Conservation (phyloP, 192 early-diverging fungal genomes). For the Rhizophagus prolifer region DNA sequence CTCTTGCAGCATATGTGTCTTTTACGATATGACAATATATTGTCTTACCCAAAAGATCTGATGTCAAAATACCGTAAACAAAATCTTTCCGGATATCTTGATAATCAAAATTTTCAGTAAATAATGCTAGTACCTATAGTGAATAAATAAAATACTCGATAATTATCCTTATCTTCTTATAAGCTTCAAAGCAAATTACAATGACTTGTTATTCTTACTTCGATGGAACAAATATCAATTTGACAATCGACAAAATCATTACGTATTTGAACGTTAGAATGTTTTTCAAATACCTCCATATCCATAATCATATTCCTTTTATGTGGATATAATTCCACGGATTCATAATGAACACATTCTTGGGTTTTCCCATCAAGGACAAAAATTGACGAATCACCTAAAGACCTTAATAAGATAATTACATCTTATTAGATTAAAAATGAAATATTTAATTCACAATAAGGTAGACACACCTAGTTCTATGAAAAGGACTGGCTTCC, state of each 20-base stretch:
- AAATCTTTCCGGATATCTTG: slow-evolving; percentile 89
- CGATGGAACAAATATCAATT: slow-evolving; percentile 90
- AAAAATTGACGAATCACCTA: slow-evolving; percentile 77
- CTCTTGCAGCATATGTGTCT: slow-evolving; percentile 66
- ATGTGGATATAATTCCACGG: slow-evolving; percentile 58
- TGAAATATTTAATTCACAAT: background rate
- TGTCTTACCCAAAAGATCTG: slow-evolving; percentile 81
- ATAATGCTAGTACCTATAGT: slow-evolving; percentile 75
- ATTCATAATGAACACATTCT: slow-evolving; percentile 82
- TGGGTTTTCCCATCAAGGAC: slow-evolving; percentile 75
- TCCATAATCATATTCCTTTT: slow-evolving; percentile 56
- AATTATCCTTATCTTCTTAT: background rate
- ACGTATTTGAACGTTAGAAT: slow-evolving; percentile 73
- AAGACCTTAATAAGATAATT: slow-evolving; percentile 39
- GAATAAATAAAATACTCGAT: background rate
- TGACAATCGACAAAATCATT: slow-evolving; percentile 93
- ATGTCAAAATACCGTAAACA: slow-evolving; percentile 84
- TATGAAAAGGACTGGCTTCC: slow-evolving; percentile 27
- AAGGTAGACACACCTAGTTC: slow-evolving; percentile 9
- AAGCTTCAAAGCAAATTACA: too few species aligned
- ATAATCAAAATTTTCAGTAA: slow-evolving; percentile 98
- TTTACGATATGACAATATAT: slow-evolving; percentile 80
- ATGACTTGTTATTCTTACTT: slow-evolving; percentile 42
- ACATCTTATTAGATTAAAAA: background rate
- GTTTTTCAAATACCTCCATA: slow-evolving; percentile 61